Conservation (phyloP, 176 grass and related monocot genomes). For the Ampelocalamus luodianensis region DNA sequence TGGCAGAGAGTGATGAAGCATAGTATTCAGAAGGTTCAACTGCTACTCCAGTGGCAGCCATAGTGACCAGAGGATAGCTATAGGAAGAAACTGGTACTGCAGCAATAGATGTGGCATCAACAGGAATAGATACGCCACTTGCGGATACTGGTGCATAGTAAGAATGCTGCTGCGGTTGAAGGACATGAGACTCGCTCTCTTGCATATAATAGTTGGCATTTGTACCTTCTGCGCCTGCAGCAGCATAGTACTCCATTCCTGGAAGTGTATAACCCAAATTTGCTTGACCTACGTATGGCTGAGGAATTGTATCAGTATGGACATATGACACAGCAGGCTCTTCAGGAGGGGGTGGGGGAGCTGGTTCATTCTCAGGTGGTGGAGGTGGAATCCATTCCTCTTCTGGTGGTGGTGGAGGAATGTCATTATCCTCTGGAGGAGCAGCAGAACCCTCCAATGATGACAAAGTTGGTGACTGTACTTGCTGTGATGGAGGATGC, state of each 20-base stretch:
- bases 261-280: slow-evolving; percentile 62
- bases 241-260: slow-evolving; percentile 68
- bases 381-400: slow-evolving; percentile 90
- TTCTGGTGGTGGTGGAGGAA: slow-evolving; percentile 75
- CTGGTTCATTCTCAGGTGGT: slow-evolving; percentile 75
- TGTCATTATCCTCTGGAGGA: slow-evolving; percentile 56
- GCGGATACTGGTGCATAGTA: slow-evolving; percentile 61
- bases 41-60: slow-evolving; percentile 36
- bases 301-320: slow-evolving; percentile 52
- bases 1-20: slow-evolving; percentile 47
- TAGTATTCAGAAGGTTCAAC: slow-evolving; percentile 62
- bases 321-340: slow-evolving; percentile 51
- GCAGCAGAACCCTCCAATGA: slow-evolving; percentile 34
- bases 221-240: slow-evolving; percentile 52
- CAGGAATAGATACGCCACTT: slow-evolving; percentile 59
- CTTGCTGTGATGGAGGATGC: slow-evolving; percentile 37
- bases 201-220: slow-evolving; percentile 69
- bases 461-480: slow-evolving; percentile 30
- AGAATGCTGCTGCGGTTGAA: slow-evolving; percentile 53
- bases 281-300: slow-evolving; percentile 59
- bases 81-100: slow-evolving; percentile 62
- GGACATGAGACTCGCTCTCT: slow-evolving; percentile 51
- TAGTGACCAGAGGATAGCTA: slow-evolving; percentile 46
- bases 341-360: slow-evolving; percentile 69
- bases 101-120: slow-evolving; percentile 52